Conservation (phyloP, 2,329 filamentous ascomycete genomes). For the Dryadomyces sulphureus region DNA sequence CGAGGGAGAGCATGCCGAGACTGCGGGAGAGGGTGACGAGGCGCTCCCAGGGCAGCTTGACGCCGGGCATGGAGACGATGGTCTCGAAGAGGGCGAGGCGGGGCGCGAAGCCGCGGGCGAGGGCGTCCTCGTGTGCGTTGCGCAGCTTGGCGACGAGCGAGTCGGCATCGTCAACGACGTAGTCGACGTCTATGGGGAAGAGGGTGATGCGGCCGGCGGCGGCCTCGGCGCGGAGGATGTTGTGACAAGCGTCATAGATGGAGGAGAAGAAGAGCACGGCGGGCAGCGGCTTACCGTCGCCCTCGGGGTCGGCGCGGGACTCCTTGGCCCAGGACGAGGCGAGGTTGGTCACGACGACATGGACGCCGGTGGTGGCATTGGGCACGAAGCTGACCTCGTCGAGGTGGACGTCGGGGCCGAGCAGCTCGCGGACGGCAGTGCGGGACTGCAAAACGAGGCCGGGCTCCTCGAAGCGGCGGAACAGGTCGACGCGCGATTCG, state of each 20-base stretch:
- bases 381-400: slow-evolving; percentile 51
- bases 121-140: slow-evolving; percentile 31
- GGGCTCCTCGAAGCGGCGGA: slow-evolving; percentile 46
- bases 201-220: slow-evolving; percentile 30
- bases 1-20: slow-evolving; percentile 44
- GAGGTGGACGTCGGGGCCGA: slow-evolving; percentile 29
- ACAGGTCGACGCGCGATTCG: slow-evolving; percentile 50
- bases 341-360: slow-evolving; percentile 53
- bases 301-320: no score
- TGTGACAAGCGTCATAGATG: slow-evolving; percentile 53
- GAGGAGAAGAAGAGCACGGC: slow-evolving; percentile 53
- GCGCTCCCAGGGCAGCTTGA: slow-evolving; percentile 53
- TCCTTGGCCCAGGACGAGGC: slow-evolving; percentile 5
- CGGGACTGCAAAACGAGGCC: slow-evolving; percentile 40
- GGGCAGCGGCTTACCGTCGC: slow-evolving; percentile 17
- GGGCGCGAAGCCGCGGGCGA: slow-evolving; percentile 34
- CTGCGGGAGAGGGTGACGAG: slow-evolving; percentile 39
- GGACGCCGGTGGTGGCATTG: slow-evolving; percentile 56
- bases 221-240: slow-evolving; percentile 42
- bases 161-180: slow-evolving; percentile 47
- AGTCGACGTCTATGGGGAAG: slow-evolving; percentile 36
- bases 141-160: slow-evolving; percentile 40
- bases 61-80: slow-evolving; percentile 51
- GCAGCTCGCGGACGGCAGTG: slow-evolving; percentile 38
- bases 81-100: slow-evolving; percentile 57